Base-by-base conservation (phyloP, 108 stramenopile genomes). In the Ochromonas danica region DNA sequence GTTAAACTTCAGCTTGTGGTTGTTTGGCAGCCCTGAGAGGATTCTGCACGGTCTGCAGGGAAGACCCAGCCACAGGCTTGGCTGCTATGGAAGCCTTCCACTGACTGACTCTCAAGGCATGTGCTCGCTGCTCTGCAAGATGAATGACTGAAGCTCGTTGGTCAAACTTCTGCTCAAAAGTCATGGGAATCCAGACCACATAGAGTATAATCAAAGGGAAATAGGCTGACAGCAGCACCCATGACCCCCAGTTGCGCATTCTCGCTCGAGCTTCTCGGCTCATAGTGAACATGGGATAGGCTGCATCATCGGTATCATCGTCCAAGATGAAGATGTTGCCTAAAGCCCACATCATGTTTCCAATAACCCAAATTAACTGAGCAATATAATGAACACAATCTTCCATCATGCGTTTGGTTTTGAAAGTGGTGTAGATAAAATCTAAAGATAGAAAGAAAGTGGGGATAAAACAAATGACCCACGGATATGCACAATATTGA, bases 341-440 rank as follows among this genome's bases (percentile, higher is more conserved):
- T 31, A 60, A 33, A 6, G 72, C 72, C 72, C 72, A 75, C 40
- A 75, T 27, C 36, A 60, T 27, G 17, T 42, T 75, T 6, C 45
- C 72, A 6, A 75, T 10, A 6, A 75, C 45, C 72, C 72, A 75
- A 6, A 75, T 38, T 36, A 75, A 36, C 51, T 75, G 72, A 27
- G 72, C 72, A 10, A 75, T 38, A 41, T 75, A 75, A 41, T 75
- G 72, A 28, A 33, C 72, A 27, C 10, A 6, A 36, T 75, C 72
- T 6, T 30, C 31, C 10, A 42, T 10, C 72, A 75, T 75, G 30
- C 72, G 36, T 41, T 75, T 75, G 3, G 43, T 38, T 28, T 42
- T 27, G 31, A 6, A 6, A 27, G 72, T 57, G 43, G 41, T 33
- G n/a, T 10, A 75, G 36, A 60, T 41, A 36, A 75, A 75, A 25